Conservation (phyloP, 2,329 filamentous ascomycete species). For the Fusarium avenaceum region DNA sequence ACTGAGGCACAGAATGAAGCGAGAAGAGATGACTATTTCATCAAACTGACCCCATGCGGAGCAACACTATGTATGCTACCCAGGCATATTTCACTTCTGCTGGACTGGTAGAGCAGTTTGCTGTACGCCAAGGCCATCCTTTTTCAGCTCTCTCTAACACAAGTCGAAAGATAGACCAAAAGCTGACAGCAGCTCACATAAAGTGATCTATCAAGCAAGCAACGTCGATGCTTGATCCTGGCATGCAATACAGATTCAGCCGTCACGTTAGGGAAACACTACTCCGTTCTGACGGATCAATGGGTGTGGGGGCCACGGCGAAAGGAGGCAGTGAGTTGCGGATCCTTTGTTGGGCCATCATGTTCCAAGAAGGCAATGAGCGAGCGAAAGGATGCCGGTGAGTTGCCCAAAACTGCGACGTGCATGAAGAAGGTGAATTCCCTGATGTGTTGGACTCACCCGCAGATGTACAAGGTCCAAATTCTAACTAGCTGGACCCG, state of each 20-base stretch:
- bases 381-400: slow-evolving; percentile 15
- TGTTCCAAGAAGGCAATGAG: slow-evolving; percentile 18
- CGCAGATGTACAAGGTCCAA: slow-evolving; percentile 20
- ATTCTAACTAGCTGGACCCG: slow-evolving; percentile 39
- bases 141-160: slow-evolving; percentile 17
- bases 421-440: slow-evolving; percentile 25
- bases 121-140: slow-evolving; percentile 11
- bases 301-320: slow-evolving; percentile 9
- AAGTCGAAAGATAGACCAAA: slow-evolving; percentile 1
- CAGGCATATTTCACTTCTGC: neutral
- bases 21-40: slow-evolving; percentile 8
- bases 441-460: slow-evolving; percentile 31
- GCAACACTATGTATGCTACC: neutral
- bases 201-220: slow-evolving; percentile 34
- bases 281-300: neutral
- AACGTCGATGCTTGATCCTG: slow-evolving; percentile 29
- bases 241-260: slow-evolving; percentile 17
- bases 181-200: slow-evolving; percentile 13
- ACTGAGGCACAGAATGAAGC: slow-evolving; percentile 9
- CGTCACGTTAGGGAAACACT: slow-evolving; percentile 6
- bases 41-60: slow-evolving; percentile 1
- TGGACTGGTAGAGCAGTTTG: slow-evolving; percentile 11
- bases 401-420: slow-evolving; percentile 26
- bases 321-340: slow-evolving; percentile 7
- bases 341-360: slow-evolving; percentile 19